Base-by-base conservation (phyloP, 495 filamentous ascomycete species). In the Penicillium mononematosum region DNA sequence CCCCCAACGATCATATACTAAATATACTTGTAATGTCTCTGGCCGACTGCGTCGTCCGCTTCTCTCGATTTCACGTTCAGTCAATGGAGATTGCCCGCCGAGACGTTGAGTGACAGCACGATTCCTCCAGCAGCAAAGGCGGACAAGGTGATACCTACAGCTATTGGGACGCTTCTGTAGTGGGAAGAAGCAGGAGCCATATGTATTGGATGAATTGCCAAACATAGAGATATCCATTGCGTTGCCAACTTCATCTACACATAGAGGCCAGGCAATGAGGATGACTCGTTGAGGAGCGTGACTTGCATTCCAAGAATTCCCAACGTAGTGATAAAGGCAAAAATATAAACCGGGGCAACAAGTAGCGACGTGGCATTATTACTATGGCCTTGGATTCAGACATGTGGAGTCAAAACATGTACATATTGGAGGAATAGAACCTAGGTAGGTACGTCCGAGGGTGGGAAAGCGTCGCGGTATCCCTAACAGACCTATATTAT, bases 251-350 rank as follows among this genome's bases (percentile, higher is more conserved):
- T 64, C 59, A 22, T 64, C 54, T 2, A 61, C 32, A 14, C 57
- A 45, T 0, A 56, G 56, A 19, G 57, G 58, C 55, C 54, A 63
- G n/a, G 50, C 24, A 47, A 60, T 66, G n/a, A 62, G 25, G 19
- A 56, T 42, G 5, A 53, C 58, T 7, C 57, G 52, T 29, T 54
- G 45, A 34, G 75, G 73, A 52, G 80, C 81, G 24, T 25, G 24
- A 42, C 82, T 88, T 3, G 63, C 61, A 29, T 69, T 89, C 85
- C 62, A 44, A 10, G 65, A 63, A 70, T 65, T 68, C 4, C 58
- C 11, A 67, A 56, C 0, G 68, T 60, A 17, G 65, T 65, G 45
- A 67, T 54, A 53, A 73, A 68, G 11, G 60, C 63, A 14, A 72
- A 62, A 6, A 73, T 59, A 43, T 70, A 70, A 4, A 67, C 62